Evolutionary conservation across 441 rosid species (phyloP).

Genomic region (Adansonia madagascariensis): DNA sequence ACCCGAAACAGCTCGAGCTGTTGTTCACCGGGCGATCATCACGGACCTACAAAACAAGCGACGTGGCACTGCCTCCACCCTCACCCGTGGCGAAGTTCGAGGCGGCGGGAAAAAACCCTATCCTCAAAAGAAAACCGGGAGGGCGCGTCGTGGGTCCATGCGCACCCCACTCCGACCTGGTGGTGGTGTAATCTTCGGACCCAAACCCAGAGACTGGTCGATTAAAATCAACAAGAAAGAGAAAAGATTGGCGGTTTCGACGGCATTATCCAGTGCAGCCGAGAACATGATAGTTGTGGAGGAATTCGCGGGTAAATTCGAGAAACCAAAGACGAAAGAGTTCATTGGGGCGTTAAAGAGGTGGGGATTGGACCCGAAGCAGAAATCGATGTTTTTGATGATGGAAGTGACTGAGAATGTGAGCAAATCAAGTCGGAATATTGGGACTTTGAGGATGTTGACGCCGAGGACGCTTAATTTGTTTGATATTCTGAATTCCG

Average conservation of each 20-base stretch:
- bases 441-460: constrained; percentile 81
- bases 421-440: constrained; percentile 71
- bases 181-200: constrained; percentile 88
- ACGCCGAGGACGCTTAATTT: constrained; percentile 87
- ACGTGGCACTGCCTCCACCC: constrained; percentile 91
- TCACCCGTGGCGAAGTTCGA: constrained; percentile 79
- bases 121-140: constrained; percentile 81
- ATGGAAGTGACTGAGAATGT: constrained; percentile 68
- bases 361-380: constrained; percentile 89
- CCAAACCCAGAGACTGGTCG: constrained; percentile 86
- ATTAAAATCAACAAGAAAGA: constrained; percentile 88
- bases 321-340: constrained; percentile 78
- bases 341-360: constrained; percentile 78
- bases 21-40: constrained; percentile 84
- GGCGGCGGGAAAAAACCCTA: constrained; percentile 92
- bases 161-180: constrained; percentile 86
- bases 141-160: constrained; percentile 74
- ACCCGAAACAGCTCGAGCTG: constrained; percentile 79
- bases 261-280: constrained; percentile 73
- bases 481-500: constrained; percentile 83
- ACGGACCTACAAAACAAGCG: constrained; percentile 86
- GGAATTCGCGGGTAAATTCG: constrained; percentile 76
- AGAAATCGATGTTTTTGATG: constrained; percentile 82
- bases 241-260: constrained; percentile 81
- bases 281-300: constrained; percentile 75